A percentile compares a stretch with the other conserved stretches of the same genome.
These are phyloP conservation scores for Capronia coronata DNA, from an alignment of 2,329 filamentous ascomycete genomes.

Conservation along the genomic window DNA sequence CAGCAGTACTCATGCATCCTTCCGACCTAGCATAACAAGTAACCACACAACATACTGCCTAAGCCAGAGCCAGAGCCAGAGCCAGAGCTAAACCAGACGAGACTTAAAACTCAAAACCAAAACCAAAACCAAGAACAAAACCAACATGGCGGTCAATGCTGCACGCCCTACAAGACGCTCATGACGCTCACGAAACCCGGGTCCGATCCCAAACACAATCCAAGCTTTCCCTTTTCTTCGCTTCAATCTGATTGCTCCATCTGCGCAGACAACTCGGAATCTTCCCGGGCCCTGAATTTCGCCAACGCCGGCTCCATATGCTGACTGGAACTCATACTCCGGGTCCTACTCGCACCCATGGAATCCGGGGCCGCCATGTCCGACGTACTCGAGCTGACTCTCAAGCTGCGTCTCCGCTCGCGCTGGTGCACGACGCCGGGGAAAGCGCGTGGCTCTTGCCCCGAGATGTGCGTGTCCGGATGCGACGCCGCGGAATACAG, in stretches of 20 bases:
- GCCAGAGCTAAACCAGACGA: too few relatives aligned
- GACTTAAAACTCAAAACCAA: too few relatives aligned
- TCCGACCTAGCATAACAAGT: too few relatives aligned
- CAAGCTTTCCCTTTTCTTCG: too few relatives aligned
- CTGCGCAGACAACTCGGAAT: slow-evolving; percentile 17
- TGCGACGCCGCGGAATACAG: slow-evolving; percentile 7
- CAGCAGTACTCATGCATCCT: too few relatives aligned
- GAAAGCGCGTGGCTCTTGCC: slow-evolving; percentile 37
- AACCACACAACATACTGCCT: too few relatives aligned
- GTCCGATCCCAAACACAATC: too few relatives aligned
- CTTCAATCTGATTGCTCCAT: slow-evolving; percentile 20
- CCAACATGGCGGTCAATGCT: too few relatives aligned
- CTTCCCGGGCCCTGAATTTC: slow-evolving; percentile 24
- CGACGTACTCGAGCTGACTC: slow-evolving; percentile 23
- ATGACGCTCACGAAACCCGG: too few relatives aligned
- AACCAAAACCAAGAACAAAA: too few relatives aligned
- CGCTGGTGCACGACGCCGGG: slow-evolving; percentile 40
- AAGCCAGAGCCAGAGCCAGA: too few relatives aligned
- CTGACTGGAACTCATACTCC: slow-evolving; percentile 21
- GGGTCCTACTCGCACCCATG: slow-evolving; percentile 10
- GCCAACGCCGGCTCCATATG: slow-evolving; percentile 26
- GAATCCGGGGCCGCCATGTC: slow-evolving; percentile 22
- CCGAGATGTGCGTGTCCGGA: slow-evolving; percentile 25
- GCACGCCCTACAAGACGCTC: too few relatives aligned
- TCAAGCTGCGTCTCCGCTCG: slow-evolving; percentile 29